Base-by-base conservation (phyloP, 345 rosid species). In the Lepidium africanum region DNA sequence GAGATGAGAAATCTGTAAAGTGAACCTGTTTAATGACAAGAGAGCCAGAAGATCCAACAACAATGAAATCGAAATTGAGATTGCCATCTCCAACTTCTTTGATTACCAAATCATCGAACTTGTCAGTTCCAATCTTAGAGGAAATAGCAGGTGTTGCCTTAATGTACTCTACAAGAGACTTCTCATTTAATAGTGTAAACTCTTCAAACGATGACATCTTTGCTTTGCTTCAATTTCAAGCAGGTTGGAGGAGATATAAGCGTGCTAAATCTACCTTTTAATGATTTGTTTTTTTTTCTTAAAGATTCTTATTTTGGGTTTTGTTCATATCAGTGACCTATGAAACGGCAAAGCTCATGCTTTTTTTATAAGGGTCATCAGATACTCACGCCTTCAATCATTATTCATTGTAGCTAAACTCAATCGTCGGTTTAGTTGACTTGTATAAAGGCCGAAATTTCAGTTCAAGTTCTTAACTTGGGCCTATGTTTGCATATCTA, bases 81-180 rank as follows among this genome's bases (percentile, higher is more conserved):
- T 94, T 94, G 53, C 99, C 99, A 75, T 94, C 99, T 55, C 99
- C 99, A 23, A 94, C 96, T 83, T 94, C 99, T 69, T 81, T 83
- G 58, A 89, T 84, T 52, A 79, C 65, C 80, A 91, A 77, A 67
- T 80, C 87, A 10, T 86, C 93, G 73, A 52, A 81, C 46, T 72
- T 79, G 71, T 77, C 71, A 2, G 47, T 35, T 5, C 86, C 88
- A 19, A 91, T 53, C 79, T 71, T 85, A 12, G 88, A 84, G 12
- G 91, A 85, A 63, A 94, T 80, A 59, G 84, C 72, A 50, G 97
- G 95, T 3, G 89, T 94, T 9, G 84, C 77, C 77, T 78, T 83
- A 5, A 94, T 81, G 85, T 94, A 91, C 8, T 91, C 97, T 33
- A 81, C 38, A 64, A 94, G 80, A 5, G 88, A 79, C 48, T 89